Percentiles rank a stretch among this genome's conserved stretches.
phyloP scores from a whole-genome alignment of 495 filamentous ascomycete species.

The Hypoxylon perforatum region DNA sequence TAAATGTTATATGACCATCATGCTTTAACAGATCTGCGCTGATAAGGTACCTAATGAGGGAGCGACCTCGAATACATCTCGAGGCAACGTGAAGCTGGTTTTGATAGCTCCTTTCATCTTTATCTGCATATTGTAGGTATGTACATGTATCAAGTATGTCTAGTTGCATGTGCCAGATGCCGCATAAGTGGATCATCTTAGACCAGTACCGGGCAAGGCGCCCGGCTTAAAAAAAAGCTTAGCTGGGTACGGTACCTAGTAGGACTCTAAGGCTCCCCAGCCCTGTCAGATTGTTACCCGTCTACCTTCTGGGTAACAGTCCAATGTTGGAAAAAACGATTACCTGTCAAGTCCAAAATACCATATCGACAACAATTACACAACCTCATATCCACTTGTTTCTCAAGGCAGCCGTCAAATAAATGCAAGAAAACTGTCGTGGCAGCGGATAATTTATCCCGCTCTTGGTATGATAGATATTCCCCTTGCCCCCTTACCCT shows the following conservation, averaged over 20 bases:
- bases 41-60: too few species aligned
- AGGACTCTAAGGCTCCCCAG: not conserved
- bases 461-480: conserved; percentile 25
- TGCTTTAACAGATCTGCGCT: too few species aligned
- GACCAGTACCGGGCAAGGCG: conserved; percentile 22
- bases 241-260: too few species aligned
- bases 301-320: too few species aligned
- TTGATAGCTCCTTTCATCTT: too few species aligned
- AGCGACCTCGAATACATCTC: too few species aligned
- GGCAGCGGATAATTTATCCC: conserved; percentile 35
- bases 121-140: too few species aligned
- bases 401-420: conserved; percentile 20
- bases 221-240: conserved; percentile 36
- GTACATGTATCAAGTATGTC: too few species aligned
- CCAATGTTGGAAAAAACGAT: conserved; percentile 9
- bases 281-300: conserved; percentile 25
- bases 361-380: not conserved
- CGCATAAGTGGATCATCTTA: conserved; percentile 9
- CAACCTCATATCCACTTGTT: conserved; percentile 21
- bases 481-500: conserved; percentile 4
- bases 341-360: conserved; percentile 26
- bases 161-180: not conserved
- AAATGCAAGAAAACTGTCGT: conserved; percentile 33
- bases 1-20: not conserved
- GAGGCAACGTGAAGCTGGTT: too few species aligned